Base-by-base conservation (phyloP, 208 protist genomes). In the Crithidia thermophila region DNA sequence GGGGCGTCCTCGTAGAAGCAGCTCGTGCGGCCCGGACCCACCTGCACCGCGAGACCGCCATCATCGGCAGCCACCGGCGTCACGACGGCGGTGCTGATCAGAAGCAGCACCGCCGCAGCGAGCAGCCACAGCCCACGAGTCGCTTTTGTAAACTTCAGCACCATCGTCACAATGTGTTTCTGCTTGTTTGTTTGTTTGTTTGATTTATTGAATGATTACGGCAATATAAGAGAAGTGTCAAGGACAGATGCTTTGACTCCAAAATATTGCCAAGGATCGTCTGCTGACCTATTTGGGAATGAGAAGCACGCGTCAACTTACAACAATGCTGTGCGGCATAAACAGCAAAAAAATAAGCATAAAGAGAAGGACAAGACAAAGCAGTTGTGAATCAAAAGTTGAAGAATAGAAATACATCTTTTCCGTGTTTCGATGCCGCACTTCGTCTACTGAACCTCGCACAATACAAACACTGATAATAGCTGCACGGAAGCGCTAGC, bases 1-100 rank as follows among this genome's bases (percentile, higher is more conserved):
- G 47, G 25, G 42, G 86, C 72, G 11, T 94, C 81, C 63, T 95
- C 93, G 64, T 84, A 86, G 53, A 97, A 94, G 76, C 93, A 97
- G 51, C 84, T 64, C 49, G 94, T 77, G 49, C 68, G 74, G 37
- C 64, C 65, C 0, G 90, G 43, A 2, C 42, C 51, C 0, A 95
- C 55, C 49, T 88, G 76, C 27, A 95, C 81, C 4, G 85, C 52
- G 6, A 95, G 53, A 14, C 71, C 68, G 20, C 52, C 66, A 14
- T 91, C 78, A 21, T 88, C 75, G 10, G 82, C 84, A 37, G 16
- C 53, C 1, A 53, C 75, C 0, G 68, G 42, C 1, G 23, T 30
- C 13, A 60, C 50, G 10, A 42, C 16, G 21, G 11, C 18, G 30
- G 14, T 46, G 21, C 80, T 31, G 8, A 47, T 33, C 8, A 83